Conservation (phyloP, 2,329 filamentous ascomycete species). For the Aplosporella prunicola region DNA sequence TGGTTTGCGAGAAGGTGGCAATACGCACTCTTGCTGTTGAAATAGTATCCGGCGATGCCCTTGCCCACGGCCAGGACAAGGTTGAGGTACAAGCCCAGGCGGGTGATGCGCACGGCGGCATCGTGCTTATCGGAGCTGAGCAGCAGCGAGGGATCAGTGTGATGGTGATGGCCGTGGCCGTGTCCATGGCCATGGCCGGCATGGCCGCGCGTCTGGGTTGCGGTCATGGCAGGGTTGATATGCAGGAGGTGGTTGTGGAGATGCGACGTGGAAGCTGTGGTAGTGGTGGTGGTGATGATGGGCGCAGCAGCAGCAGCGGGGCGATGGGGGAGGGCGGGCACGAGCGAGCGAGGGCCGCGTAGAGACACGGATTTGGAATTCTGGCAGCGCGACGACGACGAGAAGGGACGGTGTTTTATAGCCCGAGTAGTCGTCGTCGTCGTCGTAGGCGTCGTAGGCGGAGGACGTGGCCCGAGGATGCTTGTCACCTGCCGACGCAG, state of each 20-base stretch:
- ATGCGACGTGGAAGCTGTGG: conserved; percentile 41
- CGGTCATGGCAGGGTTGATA: conserved; percentile 14
- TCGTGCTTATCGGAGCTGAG: conserved; percentile 79
- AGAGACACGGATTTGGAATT: no score
- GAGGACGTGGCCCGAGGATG: no score
- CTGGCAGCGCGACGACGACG: no score
- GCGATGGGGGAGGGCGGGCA: not conserved
- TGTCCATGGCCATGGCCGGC: conserved; percentile 46
- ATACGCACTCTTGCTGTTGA: conserved; percentile 66
- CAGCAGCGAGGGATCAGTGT: conserved; percentile 78
- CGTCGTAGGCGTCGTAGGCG: no score
- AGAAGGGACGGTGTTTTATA: no score
- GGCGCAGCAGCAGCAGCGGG: not conserved
- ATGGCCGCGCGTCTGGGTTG: conserved; percentile 23
- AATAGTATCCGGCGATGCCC: conserved; percentile 81
- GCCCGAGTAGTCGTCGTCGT: no score
- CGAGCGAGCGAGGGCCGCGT: conserved; percentile 1
- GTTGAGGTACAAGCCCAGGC: conserved; percentile 81
- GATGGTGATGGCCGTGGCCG: conserved; percentile 58
- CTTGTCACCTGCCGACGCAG: no score
- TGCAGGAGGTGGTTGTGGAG: not conserved
- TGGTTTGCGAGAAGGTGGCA: not conserved
- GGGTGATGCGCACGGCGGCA: conserved; percentile 86
- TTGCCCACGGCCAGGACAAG: conserved; percentile 90
- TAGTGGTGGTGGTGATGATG: conserved; percentile 6